These are phyloP conservation scores for Cinnamomum micranthum DNA, from an alignment of 164 flowering plant genomes.

Conservation along the genomic window DNA sequence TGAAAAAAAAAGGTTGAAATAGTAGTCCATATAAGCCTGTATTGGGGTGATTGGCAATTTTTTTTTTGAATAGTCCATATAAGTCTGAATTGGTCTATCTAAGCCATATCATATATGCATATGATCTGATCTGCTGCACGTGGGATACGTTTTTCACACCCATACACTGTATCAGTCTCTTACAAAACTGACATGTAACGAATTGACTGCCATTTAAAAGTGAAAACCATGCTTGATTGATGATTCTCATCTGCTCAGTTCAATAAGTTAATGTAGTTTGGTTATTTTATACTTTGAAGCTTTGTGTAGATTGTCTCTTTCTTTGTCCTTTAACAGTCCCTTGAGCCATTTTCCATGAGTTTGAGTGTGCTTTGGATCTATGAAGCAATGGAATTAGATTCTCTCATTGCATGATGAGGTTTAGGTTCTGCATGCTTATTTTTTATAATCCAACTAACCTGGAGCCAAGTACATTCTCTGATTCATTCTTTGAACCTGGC, in stretches of 20 bases:
- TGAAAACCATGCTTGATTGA: too few relatives aligned
- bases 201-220: too few relatives aligned
- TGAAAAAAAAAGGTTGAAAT: too few relatives aligned
- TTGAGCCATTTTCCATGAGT: too few relatives aligned
- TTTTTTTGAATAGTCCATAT: too few relatives aligned
- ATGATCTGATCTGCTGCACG: neutral
- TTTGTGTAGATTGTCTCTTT: slow-evolving; percentile 8
- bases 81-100: neutral
- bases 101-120: neutral
- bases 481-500: neutral
- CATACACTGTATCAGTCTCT: neutral
- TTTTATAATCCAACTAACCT: neutral
- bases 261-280: neutral
- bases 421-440: neutral
- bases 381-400: slow-evolving; percentile 1
- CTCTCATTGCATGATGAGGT: neutral
- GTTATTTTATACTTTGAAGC: slow-evolving; percentile 2
- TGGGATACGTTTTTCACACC: neutral
- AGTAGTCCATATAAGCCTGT: too few relatives aligned
- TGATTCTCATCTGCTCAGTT: too few relatives aligned
- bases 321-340: neutral
- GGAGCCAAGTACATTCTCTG: neutral
- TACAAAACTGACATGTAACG: neutral
- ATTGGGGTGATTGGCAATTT: too few relatives aligned
- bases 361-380: neutral